Percentiles rank a stretch among this genome's conserved stretches.
Evolutionary conservation across 768 basidiomycete genomes (phyloP).

Genomic region (Daedaleopsis nitida): DNA sequence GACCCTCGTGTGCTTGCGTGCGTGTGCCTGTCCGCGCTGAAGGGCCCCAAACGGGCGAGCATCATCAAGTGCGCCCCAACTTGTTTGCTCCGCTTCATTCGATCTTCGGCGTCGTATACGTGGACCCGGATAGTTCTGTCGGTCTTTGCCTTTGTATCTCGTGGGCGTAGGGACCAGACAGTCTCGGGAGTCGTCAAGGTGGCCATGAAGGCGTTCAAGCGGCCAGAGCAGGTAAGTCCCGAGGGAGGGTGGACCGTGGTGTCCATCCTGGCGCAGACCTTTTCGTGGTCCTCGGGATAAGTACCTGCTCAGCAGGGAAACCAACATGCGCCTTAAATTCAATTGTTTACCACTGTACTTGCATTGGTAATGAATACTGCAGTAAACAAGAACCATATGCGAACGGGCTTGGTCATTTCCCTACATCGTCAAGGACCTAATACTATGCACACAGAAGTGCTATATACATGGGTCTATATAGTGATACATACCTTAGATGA

Average conservation of each 20-base stretch:
- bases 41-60: neutral
- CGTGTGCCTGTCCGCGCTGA: neutral
- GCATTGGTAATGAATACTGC: too few relatives aligned
- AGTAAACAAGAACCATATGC: too few relatives aligned
- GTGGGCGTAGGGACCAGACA: too few relatives aligned
- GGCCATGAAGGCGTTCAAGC: neutral
- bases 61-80: neutral
- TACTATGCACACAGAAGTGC: neutral
- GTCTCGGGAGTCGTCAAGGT: neutral
- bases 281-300: conserved; percentile 17
- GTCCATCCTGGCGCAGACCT: conserved; percentile 17
- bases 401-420: too few relatives aligned
- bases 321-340: conserved; percentile 11
- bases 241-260: conserved; percentile 7
- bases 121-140: too few relatives aligned
- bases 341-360: too few relatives aligned
- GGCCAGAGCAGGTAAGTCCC: conserved; percentile 4
- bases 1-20: neutral
- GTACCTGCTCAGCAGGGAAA: conserved; percentile 12
- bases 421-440: too few relatives aligned
- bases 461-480: too few relatives aligned
- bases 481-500: neutral
- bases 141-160: too few relatives aligned
- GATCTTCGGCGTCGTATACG: too few relatives aligned
- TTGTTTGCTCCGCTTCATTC: neutral